These are phyloP conservation scores for Pleoardoris graminearum DNA, from an alignment of 2,329 filamentous ascomycete species.

Conservation along the genomic window DNA sequence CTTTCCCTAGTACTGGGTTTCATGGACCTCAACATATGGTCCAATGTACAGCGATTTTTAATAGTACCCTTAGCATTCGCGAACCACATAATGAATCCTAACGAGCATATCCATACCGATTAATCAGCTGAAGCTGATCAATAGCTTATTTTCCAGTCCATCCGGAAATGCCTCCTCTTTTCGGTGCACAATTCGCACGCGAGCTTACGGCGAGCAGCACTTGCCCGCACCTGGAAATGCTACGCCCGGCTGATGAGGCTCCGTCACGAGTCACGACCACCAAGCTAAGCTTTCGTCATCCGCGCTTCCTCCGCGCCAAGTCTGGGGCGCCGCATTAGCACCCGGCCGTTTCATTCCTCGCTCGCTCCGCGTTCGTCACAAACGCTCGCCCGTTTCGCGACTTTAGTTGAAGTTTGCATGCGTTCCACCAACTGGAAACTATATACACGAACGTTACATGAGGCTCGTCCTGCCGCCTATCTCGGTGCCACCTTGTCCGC, in stretches of 20 bases:
- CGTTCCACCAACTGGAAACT: neutral
- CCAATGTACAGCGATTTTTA: too few relatives aligned
- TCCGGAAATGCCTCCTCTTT: too few relatives aligned
- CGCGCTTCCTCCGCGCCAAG: slow-evolving; percentile 6
- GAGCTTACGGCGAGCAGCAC: neutral
- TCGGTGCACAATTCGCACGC: slow-evolving; percentile 1
- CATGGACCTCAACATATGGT: too few relatives aligned
- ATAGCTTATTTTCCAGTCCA: too few relatives aligned
- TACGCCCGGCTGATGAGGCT: slow-evolving; percentile 1
- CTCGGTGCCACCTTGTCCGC: slow-evolving; percentile 87
- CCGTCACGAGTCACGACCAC: neutral
- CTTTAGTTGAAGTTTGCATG: neutral
- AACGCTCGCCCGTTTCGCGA: neutral
- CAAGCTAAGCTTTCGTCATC: slow-evolving; percentile 9
- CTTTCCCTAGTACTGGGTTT: too few relatives aligned
- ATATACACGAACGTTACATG: slow-evolving; percentile 62
- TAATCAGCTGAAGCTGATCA: too few relatives aligned
- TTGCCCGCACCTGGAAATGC: neutral
- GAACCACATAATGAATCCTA: too few relatives aligned
- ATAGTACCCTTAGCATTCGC: too few relatives aligned
- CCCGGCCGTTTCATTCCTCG: neutral
- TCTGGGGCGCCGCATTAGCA: slow-evolving; percentile 5
- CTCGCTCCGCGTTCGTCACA: neutral
- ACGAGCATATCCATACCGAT: too few relatives aligned
- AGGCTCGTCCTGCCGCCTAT: slow-evolving; percentile 90